Evolutionary conservation across 2,329 filamentous ascomycete genomes (phyloP).

Genomic region (Lojkania enalia): DNA sequence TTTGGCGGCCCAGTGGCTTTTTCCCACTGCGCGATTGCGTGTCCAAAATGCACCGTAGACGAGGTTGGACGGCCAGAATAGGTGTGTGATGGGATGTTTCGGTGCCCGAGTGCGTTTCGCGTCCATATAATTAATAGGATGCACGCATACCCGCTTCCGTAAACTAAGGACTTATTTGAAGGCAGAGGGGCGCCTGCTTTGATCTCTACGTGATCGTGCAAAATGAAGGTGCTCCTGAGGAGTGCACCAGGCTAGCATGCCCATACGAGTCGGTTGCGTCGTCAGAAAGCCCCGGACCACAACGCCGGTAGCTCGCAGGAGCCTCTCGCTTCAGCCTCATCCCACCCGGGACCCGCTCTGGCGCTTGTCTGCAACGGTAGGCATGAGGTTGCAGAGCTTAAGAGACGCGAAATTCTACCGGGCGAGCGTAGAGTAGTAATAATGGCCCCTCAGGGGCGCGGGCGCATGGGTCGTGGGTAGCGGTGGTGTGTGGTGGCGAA

Average conservation of each 20-base stretch:
- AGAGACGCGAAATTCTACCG: no score
- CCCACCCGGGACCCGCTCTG: background rate
- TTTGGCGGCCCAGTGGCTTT: background rate
- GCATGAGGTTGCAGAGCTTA: no score
- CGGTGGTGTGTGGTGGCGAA: background rate
- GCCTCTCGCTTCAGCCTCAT: slow-evolving; percentile 3
- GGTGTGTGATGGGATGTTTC: slow-evolving; percentile 1
- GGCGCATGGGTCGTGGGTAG: no score
- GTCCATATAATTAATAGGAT: slow-evolving; percentile 26
- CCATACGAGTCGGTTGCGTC: background rate
- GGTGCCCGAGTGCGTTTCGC: slow-evolving; percentile 19
- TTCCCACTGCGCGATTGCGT: no score
- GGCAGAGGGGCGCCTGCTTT: background rate
- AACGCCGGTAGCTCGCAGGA: slow-evolving; percentile 9
- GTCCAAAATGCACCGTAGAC: no score
- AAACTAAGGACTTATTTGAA: slow-evolving; percentile 1
- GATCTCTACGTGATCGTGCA: slow-evolving; percentile 3
- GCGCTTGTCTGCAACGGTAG: background rate
- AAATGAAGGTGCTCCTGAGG: slow-evolving; percentile 6
- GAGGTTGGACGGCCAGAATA: background rate
- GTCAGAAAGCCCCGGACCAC: slow-evolving; percentile 2
- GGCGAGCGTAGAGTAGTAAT: no score
- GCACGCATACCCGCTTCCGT: slow-evolving; percentile 17
- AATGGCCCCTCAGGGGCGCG: no score
- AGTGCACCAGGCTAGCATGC: slow-evolving; percentile 6